These are phyloP conservation scores for Prunus armeniaca DNA, from an alignment of 306 rosid genomes.

Conservation along the genomic window DNA sequence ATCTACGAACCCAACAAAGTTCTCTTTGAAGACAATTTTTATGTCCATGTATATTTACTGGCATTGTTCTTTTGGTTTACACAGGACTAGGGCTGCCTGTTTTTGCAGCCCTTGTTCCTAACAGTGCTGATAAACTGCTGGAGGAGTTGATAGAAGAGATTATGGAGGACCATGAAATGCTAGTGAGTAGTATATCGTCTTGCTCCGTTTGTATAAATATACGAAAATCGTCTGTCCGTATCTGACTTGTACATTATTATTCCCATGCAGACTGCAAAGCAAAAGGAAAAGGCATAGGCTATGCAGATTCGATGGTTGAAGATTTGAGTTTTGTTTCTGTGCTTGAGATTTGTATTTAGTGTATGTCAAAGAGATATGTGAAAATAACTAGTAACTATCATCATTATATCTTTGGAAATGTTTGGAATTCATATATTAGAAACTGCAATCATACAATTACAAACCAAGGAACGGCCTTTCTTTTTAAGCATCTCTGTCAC, in stretches of 20 bases:
- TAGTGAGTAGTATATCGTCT: constrained; percentile 48
- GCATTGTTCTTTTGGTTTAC: neutral
- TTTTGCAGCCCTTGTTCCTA: constrained; percentile 93
- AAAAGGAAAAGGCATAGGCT: neutral
- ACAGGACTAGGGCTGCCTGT: constrained; percentile 84
- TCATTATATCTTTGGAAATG: neutral
- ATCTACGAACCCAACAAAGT: too few species aligned
- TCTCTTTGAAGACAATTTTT: neutral
- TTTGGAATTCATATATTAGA: too few species aligned
- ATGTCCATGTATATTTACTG: neutral
- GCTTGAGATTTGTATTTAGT: neutral
- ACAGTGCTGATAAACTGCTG: constrained; percentile 74
- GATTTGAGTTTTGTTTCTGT: neutral
- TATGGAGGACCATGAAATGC: constrained; percentile 77
- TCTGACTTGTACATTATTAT: neutral
- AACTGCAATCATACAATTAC: too few species aligned
- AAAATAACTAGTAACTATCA: neutral
- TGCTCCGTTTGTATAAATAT: neutral
- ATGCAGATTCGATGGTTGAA: neutral
- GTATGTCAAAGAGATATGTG: neutral
- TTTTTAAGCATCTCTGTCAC: neutral
- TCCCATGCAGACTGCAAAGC: constrained; percentile 23
- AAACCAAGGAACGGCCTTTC: too few species aligned
- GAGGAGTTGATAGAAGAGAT: constrained; percentile 75
- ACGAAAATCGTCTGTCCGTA: neutral